phyloP scores from a whole-genome alignment of 768 basidiomycete genomes.

The Amanita exitialis region DNA sequence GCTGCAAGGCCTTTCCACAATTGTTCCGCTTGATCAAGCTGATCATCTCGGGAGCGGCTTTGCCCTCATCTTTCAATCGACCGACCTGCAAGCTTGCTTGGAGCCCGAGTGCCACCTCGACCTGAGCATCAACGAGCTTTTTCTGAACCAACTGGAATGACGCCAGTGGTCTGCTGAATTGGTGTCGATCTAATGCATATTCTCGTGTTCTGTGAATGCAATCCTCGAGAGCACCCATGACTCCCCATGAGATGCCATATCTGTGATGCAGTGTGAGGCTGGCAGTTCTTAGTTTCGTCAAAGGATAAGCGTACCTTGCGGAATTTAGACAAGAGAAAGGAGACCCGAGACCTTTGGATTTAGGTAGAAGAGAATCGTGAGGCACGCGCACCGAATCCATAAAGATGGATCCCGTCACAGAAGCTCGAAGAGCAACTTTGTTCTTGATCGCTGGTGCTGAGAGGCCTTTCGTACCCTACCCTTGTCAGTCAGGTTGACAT shows the following conservation, averaged over 20 bases:
- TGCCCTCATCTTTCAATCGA: constrained; percentile 72
- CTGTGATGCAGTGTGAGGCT: constrained; percentile 21
- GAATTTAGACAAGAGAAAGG: constrained; percentile 92
- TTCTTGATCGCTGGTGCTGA: constrained; percentile 85
- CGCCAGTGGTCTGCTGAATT: constrained; percentile 84
- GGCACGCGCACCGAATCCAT: constrained; percentile 84
- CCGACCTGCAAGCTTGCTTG: constrained; percentile 74
- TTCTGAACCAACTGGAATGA: constrained; percentile 98
- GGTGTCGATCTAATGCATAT: constrained; percentile 84
- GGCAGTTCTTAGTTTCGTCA: background rate
- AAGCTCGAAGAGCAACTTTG: constrained; percentile 84
- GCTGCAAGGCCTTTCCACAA: constrained; percentile 85
- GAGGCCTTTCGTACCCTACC: constrained; percentile 71
- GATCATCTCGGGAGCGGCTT: constrained; percentile 82
- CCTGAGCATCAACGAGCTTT: constrained; percentile 92
- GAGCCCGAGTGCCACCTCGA: constrained; percentile 72
- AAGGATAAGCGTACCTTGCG: constrained; percentile 41
- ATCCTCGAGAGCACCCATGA: constrained; percentile 93
- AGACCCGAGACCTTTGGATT: constrained; percentile 66
- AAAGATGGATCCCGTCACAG: constrained; percentile 79
- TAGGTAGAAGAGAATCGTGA: constrained; percentile 67
- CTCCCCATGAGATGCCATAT: constrained; percentile 89
- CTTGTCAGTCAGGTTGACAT: background rate
- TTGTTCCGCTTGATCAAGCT: constrained; percentile 94
- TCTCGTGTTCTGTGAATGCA: constrained; percentile 67